These are phyloP conservation scores for Persicaria tinctoria DNA, from an alignment of 148 eudicot species.

Conservation along the genomic window DNA sequence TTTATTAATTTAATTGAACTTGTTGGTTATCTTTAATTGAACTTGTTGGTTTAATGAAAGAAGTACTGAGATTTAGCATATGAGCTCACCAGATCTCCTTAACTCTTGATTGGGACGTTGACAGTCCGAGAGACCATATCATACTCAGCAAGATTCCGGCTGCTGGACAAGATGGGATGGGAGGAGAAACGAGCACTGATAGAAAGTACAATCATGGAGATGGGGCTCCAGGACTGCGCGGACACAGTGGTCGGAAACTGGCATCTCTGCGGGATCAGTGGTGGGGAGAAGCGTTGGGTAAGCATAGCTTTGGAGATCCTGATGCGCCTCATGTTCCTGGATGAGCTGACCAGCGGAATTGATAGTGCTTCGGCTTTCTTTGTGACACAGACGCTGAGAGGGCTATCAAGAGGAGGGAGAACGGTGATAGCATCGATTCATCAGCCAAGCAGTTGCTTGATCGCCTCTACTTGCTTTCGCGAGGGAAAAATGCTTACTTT, in stretches of 20 bases:
- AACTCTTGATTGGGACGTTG: constrained; percentile 67
- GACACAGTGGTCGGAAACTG: constrained; percentile 93
- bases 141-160: constrained; percentile 70
- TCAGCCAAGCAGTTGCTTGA: constrained; percentile 96
- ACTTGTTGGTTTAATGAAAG: too few relatives aligned
- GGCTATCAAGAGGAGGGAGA: constrained; percentile 84
- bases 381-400: constrained; percentile 84
- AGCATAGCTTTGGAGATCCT: constrained; percentile 93
- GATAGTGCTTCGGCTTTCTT: constrained; percentile 99
- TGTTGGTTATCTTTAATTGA: too few relatives aligned
- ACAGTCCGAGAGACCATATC: constrained; percentile 90
- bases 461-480: constrained; percentile 83
- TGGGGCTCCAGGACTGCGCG: constrained; percentile 99
- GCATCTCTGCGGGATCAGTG: constrained; percentile 95
- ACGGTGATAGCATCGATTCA: constrained; percentile 95
- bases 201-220: constrained; percentile 86
- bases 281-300: constrained; percentile 87
- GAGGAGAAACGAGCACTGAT: constrained; percentile 62
- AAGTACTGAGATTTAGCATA: too few relatives aligned
- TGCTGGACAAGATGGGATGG: constrained; percentile 76
- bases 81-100: too few relatives aligned
- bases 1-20: too few relatives aligned
- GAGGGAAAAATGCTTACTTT: constrained; percentile 86
- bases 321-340: constrained; percentile 87
- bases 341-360: constrained; percentile 95